A percentile compares a stretch with the other conserved stretches of the same genome.
phyloP scores from a whole-genome alignment of 2,329 filamentous ascomycete species.

The Penicillium sp. region DNA sequence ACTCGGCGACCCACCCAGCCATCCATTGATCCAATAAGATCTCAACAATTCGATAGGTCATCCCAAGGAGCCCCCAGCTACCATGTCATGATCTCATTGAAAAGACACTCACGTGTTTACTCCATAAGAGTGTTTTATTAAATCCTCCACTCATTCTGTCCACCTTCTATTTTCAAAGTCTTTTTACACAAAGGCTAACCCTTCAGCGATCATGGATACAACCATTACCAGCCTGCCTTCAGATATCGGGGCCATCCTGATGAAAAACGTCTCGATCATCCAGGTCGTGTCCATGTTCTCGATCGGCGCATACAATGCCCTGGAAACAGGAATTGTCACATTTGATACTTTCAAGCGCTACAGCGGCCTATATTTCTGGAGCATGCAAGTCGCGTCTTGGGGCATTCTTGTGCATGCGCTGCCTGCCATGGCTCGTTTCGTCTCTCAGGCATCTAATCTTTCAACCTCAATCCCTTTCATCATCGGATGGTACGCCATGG shows the following conservation, averaged over 20 bases:
- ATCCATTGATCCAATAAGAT: background rate
- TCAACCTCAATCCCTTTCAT: conserved; percentile 11
- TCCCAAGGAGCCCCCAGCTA: background rate
- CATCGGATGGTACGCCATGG: conserved; percentile 44
- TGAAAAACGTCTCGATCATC: conserved; percentile 6
- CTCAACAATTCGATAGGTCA: background rate
- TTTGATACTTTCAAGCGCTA: conserved; percentile 45
- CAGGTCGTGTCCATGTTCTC: conserved; percentile 14
- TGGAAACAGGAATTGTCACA: conserved; percentile 44
- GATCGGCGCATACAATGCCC: conserved; percentile 38
- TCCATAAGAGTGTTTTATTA: background rate
- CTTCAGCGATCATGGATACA: conserved; percentile 4
- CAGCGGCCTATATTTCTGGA: conserved; percentile 48
- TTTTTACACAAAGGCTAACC: background rate
- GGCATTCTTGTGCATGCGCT: conserved; percentile 39
- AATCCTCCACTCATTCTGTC: background rate
- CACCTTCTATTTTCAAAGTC: background rate
- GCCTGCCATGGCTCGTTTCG: conserved; percentile 26
- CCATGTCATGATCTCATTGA: background rate
- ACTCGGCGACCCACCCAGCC: background rate
- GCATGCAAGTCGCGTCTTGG: conserved; percentile 40
- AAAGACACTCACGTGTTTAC: background rate
- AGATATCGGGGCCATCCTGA: background rate
- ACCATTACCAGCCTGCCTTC: conserved; percentile 3
- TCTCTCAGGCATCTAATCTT: conserved; percentile 5